A percentile compares a stretch with the other conserved stretches of the same genome.
Evolutionary conservation across 257 asterid genomes (phyloP).

Genomic region (Penstemon barbatus): DNA sequence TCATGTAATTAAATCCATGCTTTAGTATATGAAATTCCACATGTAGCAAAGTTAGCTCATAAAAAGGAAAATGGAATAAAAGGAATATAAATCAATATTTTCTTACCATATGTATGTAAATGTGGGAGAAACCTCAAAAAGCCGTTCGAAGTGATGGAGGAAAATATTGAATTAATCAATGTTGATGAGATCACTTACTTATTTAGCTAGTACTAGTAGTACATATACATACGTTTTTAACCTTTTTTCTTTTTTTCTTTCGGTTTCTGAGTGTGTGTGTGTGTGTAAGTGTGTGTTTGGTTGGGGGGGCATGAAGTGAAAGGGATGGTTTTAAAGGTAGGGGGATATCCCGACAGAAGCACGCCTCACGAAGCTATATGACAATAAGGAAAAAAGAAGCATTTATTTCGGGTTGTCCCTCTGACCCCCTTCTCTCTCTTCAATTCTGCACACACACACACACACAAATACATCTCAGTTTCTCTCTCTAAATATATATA

Average conservation of each 20-base stretch:
- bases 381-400: conserved; percentile 48
- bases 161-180: neutral
- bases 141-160: conserved; percentile 1
- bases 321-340: conserved; percentile 64
- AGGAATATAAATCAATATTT: neutral
- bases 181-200: neutral
- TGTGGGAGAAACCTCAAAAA: conserved; percentile 12
- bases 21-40: no score
- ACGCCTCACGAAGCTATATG: conserved; percentile 63
- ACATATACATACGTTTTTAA: no score
- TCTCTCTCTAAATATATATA: neutral
- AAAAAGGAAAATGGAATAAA: no score
- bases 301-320: conserved; percentile 41
- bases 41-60: no score
- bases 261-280: neutral
- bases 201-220: no score
- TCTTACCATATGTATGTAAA: conserved; percentile 13
- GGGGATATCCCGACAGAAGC: conserved; percentile 89
- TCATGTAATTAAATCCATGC: no score
- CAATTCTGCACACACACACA: neutral
- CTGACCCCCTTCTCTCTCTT: conserved; percentile 39
- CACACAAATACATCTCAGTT: neutral
- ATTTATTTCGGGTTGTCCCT: conserved; percentile 99
- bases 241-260: no score
- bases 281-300: conserved; percentile 2